Percentiles rank a stretch among this genome's conserved stretches.
Evolutionary conservation across 306 rosid species (phyloP).

Genomic region (Prunus mira): DNA sequence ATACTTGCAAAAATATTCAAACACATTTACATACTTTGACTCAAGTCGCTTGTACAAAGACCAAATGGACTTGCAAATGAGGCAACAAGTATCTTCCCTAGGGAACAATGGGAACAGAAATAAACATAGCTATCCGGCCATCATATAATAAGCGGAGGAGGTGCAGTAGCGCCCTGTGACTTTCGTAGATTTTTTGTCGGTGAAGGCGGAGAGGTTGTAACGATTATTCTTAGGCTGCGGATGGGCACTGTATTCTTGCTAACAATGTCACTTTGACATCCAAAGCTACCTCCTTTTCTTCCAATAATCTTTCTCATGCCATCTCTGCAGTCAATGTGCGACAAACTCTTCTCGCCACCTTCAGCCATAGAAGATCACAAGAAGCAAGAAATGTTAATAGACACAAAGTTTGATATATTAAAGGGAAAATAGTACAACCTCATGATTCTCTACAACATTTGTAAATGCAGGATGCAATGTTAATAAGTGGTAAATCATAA

Average conservation of each 20-base stretch:
- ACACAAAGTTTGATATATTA: background rate
- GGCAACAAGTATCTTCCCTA: background rate
- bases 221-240: background rate
- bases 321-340: conserved; percentile 7
- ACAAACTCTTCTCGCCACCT: conserved; percentile 7
- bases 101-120: background rate
- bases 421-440: background rate
- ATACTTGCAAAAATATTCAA: no score
- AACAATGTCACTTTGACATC: background rate
- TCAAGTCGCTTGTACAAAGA: background rate
- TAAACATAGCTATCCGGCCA: background rate
- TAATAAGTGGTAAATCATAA: background rate
- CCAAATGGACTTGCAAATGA: conserved; percentile 2
- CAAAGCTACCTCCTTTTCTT: conserved; percentile 12
- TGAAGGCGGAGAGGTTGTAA: conserved; percentile 28
- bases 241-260: background rate
- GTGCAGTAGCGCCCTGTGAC: background rate
- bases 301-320: background rate
- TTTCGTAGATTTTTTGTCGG: conserved; percentile 9
- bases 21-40: background rate
- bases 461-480: background rate
- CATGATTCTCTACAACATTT: background rate
- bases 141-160: conserved; percentile 9
- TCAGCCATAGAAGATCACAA: background rate
- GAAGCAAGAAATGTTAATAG: background rate